These are phyloP conservation scores for Endocalyx cinctus DNA, from an alignment of 2,329 filamentous ascomycete genomes.

Conservation along the genomic window DNA sequence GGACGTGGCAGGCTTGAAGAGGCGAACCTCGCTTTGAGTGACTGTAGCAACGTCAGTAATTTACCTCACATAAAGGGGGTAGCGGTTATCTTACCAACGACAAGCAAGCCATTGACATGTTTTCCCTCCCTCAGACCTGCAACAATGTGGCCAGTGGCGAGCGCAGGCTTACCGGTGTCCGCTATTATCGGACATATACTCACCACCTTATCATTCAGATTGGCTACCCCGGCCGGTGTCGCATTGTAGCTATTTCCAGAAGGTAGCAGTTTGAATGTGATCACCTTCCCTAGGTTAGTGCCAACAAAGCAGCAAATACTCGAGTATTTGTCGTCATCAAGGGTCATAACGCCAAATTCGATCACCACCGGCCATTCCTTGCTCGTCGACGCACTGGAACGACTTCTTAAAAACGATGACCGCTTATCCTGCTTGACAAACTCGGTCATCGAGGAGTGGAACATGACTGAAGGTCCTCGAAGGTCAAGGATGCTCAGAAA, in stretches of 20 bases:
- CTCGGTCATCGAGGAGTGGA: constrained; percentile 66
- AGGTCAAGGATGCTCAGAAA: constrained; percentile 80
- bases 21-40: constrained; percentile 68
- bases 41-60: constrained; percentile 37
- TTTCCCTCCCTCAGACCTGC: constrained; percentile 70
- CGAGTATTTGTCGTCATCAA: constrained; percentile 93
- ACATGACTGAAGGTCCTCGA: constrained; percentile 80
- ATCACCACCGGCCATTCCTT: constrained; percentile 76
- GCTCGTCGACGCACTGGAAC: constrained; percentile 40
- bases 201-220: constrained; percentile 66
- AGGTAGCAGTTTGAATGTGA: constrained; percentile 87
- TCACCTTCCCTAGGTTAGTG: constrained; percentile 76
- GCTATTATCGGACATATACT: constrained; percentile 75
- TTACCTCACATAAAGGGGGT: neutral
- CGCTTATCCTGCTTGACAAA: constrained; percentile 74
- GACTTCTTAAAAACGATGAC: constrained; percentile 62
- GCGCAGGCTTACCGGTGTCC: constrained; percentile 69
- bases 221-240: constrained; percentile 63
- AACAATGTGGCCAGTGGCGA: constrained; percentile 70
- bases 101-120: constrained; percentile 73
- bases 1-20: constrained; percentile 78
- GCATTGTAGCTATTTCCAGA: constrained; percentile 68
- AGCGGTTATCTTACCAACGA: constrained; percentile 55
- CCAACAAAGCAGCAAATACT: constrained; percentile 91
- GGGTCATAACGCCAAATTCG: constrained; percentile 88